Base-by-base conservation (phyloP, 2,329 filamentous ascomycete species). In the Xylogone sp. region DNA sequence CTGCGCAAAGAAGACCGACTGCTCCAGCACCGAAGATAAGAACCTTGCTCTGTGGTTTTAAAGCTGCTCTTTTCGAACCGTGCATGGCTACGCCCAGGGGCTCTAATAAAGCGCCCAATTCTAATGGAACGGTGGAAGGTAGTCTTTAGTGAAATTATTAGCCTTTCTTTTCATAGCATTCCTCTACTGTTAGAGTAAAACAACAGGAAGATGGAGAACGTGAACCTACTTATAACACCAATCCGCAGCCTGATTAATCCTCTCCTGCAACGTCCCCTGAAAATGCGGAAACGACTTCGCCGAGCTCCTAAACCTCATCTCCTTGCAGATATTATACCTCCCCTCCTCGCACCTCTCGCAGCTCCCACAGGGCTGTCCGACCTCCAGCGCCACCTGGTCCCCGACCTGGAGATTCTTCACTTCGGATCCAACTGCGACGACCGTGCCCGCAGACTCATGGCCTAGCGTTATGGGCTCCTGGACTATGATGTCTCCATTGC, bases 401-500 rank as follows among this genome's bases (percentile, higher is more conserved):
- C 93, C 93, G 39, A 88, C 78, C 65, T 90, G 83, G 67, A 97
- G 80, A 61, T 75, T 71, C 22, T 77, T 90, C 53, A 97, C 90
- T 29, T 86, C 87, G 34, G 88, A 81, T 68, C 92, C 88, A 50
- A 87, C 85, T 12, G 90, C 88, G 61, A 96, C 82, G 52, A 97
- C 72, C 62, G 86, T 83, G 53, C 92, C 93, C 6, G 90, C 86
- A 31, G 90, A 95, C 74, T 97, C 93, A 76, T 97, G 93, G 61
- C 93, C 93, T 16, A 97, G 84, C 64, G 96, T 90, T 69, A 97
- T 89, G 65, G 92, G 87, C 65, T 82, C 88, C 59, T 81, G 81
- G 45, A 97, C 93, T 55, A 97, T 86, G 88, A 97, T 97, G 61
- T 92, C 92, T 42, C 94, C 93, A 67, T 97, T 97, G 74, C 88